A percentile compares a stretch with the other conserved stretches of the same genome.
Conservation (phyloP, 371 early-diverging fungal genomes). For the Batkoa obscura region DNA sequence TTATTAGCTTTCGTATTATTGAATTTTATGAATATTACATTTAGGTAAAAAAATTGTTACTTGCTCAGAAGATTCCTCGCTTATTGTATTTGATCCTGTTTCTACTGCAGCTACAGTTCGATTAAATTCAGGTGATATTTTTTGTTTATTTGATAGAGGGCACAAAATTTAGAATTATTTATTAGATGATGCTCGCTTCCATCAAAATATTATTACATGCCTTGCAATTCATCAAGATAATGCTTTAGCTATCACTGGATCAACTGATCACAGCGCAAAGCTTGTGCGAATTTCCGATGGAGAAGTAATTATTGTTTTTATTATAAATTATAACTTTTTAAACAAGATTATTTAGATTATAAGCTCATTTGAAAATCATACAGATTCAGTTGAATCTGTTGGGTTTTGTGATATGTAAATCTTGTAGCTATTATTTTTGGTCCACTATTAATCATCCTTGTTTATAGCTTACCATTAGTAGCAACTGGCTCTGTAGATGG, state of each 20-base stretch:
- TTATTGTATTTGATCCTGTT: constrained; percentile 89
- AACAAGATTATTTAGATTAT: constrained; percentile 24
- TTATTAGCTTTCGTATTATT: constrained; percentile 1
- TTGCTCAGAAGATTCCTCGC: constrained; percentile 42
- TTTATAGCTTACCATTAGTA: constrained; percentile 35
- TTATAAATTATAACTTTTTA: background rate
- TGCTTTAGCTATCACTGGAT: constrained; percentile 60
- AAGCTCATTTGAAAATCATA: constrained; percentile 53
- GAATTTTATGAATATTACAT: too few relatives aligned
- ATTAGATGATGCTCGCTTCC: constrained; percentile 70
- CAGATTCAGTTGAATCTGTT: constrained; percentile 57
- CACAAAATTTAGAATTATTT: constrained; percentile 18
- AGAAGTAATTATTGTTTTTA: background rate
- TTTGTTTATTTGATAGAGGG: too few relatives aligned
- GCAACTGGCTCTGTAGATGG: constrained; percentile 83
- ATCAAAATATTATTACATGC: constrained; percentile 56
- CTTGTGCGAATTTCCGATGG: background rate
- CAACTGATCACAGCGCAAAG: constrained; percentile 39
- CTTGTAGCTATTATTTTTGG: background rate
- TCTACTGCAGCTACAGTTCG: constrained; percentile 30
- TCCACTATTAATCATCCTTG: background rate
- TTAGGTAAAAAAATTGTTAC: too few relatives aligned
- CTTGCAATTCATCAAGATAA: constrained; percentile 56
- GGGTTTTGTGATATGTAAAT: constrained; percentile 42
- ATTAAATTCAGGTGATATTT: too few relatives aligned